Evolutionary conservation across 345 rosid genomes (phyloP).

Genomic region (rapeseed (Brassica napus)): Da-Ae NC_063434.1:568501-569000

Average conservation of each 20-base stretch:
- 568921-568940: slow-evolving; percentile 14
- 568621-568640: background rate
- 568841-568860: slow-evolving; percentile 21
- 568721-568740: background rate
- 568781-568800: slow-evolving; percentile 22
- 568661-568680: background rate
- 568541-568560: background rate
- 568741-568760: background rate
- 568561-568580: slow-evolving; percentile 3
- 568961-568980: background rate
- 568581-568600: slow-evolving; percentile 9
- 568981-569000: background rate
- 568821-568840: background rate
- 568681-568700: background rate
- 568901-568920: slow-evolving; percentile 8
- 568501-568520: background rate
- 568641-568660: background rate
- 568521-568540: background rate
- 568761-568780: slow-evolving; percentile 7
- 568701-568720: background rate
- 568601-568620: slow-evolving; percentile 9
- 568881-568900: slow-evolving; percentile 30
- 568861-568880: slow-evolving; percentile 39
- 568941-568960: background rate
- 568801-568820: background rate